phyloP scores from a whole-genome alignment of 179 eudicot species.

The Beta macrorhiza region DNA sequence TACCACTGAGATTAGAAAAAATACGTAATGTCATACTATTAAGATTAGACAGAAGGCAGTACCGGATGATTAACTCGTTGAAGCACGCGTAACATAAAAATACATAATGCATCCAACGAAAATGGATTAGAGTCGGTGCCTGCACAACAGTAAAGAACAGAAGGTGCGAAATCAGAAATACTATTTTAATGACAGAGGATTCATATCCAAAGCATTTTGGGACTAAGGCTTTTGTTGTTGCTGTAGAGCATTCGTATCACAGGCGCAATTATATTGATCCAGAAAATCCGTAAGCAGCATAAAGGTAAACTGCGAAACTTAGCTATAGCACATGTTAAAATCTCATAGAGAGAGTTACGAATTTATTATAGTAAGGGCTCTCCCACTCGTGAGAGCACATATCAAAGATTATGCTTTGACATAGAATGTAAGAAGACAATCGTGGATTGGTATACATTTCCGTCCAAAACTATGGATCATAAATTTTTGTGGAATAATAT shows the following conservation, averaged over 20 bases:
- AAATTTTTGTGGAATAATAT: too few relatives aligned
- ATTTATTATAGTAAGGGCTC: too few relatives aligned
- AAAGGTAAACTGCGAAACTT: background rate
- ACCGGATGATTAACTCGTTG: constrained; percentile 94
- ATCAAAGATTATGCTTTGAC: too few relatives aligned
- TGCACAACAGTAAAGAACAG: constrained; percentile 31
- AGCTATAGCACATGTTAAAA: background rate
- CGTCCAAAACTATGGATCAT: too few relatives aligned
- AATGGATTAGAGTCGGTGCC: constrained; percentile 89
- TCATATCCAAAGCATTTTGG: too few relatives aligned
- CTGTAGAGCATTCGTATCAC: background rate
- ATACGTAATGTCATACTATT: background rate
- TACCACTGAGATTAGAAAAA: background rate
- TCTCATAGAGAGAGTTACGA: too few relatives aligned
- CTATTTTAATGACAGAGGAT: too few relatives aligned
- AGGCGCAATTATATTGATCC: background rate
- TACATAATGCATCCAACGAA: constrained; percentile 85
- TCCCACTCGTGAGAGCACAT: too few relatives aligned
- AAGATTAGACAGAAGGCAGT: constrained; percentile 10
- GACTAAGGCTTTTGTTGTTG: background rate
- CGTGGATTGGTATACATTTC: too few relatives aligned
- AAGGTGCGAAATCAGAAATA: background rate
- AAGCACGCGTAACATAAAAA: constrained; percentile 81
- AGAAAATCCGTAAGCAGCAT: background rate
- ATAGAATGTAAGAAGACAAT: too few relatives aligned